Percentiles rank a stretch among this genome's conserved stretches.
Evolutionary conservation across 2,329 filamentous ascomycete genomes (phyloP).

Genomic region (Colletotrichum cuscutae): DNA sequence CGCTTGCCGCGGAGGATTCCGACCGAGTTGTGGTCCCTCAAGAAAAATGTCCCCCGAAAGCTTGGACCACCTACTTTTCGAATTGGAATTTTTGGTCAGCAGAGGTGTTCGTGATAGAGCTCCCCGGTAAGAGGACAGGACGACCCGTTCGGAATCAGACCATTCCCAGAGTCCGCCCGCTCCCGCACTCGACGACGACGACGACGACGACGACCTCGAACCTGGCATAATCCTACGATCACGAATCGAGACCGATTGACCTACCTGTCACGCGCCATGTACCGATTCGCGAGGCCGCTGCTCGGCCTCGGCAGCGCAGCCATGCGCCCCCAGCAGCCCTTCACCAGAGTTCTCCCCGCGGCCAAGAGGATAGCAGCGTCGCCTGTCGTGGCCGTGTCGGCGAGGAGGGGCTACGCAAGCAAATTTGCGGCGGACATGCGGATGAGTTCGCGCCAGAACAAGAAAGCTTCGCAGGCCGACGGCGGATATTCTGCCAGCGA

Average conservation of each 20-base stretch:
- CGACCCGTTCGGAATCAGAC: background rate
- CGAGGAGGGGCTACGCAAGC: constrained; percentile 16
- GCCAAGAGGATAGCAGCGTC: constrained; percentile 21
- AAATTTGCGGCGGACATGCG: constrained; percentile 17
- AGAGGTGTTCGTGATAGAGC: background rate
- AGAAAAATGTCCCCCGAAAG: constrained; percentile 7
- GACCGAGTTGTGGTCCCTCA: background rate
- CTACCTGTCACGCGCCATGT: constrained; percentile 12
- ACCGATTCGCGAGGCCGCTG: constrained; percentile 27
- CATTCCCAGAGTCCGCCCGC: background rate
- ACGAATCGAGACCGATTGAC: background rate
- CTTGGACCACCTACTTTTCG: constrained; percentile 25
- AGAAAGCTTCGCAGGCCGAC: background rate
- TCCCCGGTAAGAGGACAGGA: background rate
- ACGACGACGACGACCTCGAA: background rate
- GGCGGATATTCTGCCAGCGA: background rate
- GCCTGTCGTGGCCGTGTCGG: background rate
- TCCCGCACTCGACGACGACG: background rate
- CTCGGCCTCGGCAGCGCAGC: constrained; percentile 19
- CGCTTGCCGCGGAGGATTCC: background rate
- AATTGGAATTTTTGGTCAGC: constrained; percentile 21
- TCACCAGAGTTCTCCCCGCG: background rate
- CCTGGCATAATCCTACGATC: background rate
- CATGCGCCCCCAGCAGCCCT: background rate
- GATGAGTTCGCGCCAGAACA: background rate